Evolutionary conservation across 2,329 filamentous ascomycete genomes (phyloP), one percentile per base, ranked within the genome.

Genomic region (Epichloe uncinata): DNA sequence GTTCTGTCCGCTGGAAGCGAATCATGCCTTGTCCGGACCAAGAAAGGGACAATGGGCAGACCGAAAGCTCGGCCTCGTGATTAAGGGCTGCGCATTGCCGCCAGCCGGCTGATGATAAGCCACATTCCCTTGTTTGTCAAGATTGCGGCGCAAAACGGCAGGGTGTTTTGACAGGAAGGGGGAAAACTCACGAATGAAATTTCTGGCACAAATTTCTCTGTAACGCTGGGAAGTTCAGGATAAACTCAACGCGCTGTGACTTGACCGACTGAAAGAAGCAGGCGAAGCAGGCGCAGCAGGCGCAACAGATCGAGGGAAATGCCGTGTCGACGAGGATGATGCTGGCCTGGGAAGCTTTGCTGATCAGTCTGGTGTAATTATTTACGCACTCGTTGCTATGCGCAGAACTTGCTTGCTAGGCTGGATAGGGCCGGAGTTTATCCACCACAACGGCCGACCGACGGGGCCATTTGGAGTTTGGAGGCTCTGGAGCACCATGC

Each of bases 371-470:
- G 36, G 38, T 48, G 20, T 36, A 26, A 43, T 18, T 22, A 48
- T 48, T 18, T 8, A n/a, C n/a, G n/a, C n/a, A n/a, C n/a, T n/a
- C 20, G 18, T 16, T n/a, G 35, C 20, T 20, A 38, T 4, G n/a
- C 15, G 18, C 42, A 16, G n/a, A n/a, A n/a, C n/a, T n/a, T n/a
- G n/a, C n/a, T n/a, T n/a, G n/a, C n/a, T n/a, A n/a, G n/a, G n/a
- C n/a, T n/a, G n/a, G n/a, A n/a, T n/a, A n/a, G 45, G 30, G 40
- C 50, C 50, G 50, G 48, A 44, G 50, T 52, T 52, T 52, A 52
- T 50, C 50, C 50, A 47, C 45, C 22, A 44, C 12, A 13, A 20
- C 13, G 38, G 37, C 35, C 9, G 16, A 33, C n/a, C n/a, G n/a
- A n/a, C n/a, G n/a, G n/a, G n/a, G n/a, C n/a, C n/a, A n/a, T n/a